A percentile compares a stretch with the other conserved stretches of the same genome.
Evolutionary conservation across 345 rosid genomes (phyloP).

Genomic region (Salix koriyanagi): DNA sequence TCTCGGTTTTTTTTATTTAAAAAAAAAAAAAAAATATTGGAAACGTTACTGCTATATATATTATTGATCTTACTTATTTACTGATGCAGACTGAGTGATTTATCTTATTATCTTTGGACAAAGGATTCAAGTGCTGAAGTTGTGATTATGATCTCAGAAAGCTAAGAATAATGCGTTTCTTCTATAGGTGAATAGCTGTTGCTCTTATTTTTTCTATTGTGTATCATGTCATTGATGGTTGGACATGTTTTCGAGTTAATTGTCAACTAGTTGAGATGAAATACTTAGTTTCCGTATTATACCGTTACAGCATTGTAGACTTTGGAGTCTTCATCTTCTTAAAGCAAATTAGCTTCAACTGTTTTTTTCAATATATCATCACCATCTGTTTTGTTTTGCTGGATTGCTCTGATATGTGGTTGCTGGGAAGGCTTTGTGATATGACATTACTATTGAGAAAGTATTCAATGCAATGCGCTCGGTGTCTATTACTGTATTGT

Average conservation of each 20-base stretch:
- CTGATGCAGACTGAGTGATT: conserved; percentile 37
- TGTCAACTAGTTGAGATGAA: neutral
- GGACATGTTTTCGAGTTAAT: neutral
- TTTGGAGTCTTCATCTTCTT: neutral
- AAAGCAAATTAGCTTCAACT: neutral
- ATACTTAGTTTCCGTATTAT: neutral
- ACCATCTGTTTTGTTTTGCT: neutral
- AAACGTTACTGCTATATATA: neutral
- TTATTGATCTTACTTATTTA: neutral
- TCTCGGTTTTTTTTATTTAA: too few species aligned
- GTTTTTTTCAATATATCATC: neutral
- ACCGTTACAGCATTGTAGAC: neutral
- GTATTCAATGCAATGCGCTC: neutral
- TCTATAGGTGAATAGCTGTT: conserved; percentile 9
- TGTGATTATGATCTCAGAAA: conserved; percentile 2
- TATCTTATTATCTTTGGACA: neutral
- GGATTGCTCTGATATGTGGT: neutral
- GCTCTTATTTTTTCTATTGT: neutral
- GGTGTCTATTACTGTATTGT: too few species aligned
- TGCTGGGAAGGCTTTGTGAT: neutral
- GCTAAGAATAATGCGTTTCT: neutral
- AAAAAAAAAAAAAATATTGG: too few species aligned
- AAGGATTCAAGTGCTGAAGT: neutral
- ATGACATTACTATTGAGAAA: neutral
- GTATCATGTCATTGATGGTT: neutral